Base-by-base conservation (phyloP, 345 rosid genomes). In the Bruguiera parviflora region DNA sequence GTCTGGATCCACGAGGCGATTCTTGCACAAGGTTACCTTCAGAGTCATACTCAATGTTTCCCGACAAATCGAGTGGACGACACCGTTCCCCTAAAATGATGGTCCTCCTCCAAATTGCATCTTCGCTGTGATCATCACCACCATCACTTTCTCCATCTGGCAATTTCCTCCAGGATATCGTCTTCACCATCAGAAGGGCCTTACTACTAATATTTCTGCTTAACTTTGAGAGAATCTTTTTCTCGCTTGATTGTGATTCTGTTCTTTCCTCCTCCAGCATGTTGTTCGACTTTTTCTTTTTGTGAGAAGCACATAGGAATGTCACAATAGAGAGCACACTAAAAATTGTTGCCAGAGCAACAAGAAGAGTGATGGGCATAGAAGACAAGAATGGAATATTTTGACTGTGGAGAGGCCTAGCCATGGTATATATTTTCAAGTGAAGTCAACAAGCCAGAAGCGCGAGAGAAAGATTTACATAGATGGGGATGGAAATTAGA, bases 11-110 rank as follows among this genome's bases (percentile, higher is more conserved):
- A 11, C 3, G 19, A 47, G 53, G 10, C 16, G 64, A 28, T 20
- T 68, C 65, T 59, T 39, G 47, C 10, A 71, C 5, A 63, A 84
- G 75, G 53, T 87, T 87, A n/a, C 89, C 89, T 33, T 83, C 53
- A 25, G 68, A 75, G 69, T 87, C 89, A 67, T 87, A 85, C 63
- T 56, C 62, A 64, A 87, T 85, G 55, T 70, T 75, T 46, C 89
- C 89, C 15, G 92, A 85, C 65, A 85, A 83, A 25, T 83, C 76
- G 24, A 78, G 32, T 0, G 86, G 89, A 18, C 85, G 85, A 58
- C 92, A 87, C 61, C 75, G 67, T 66, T 80, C 92, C 7, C 92
- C 92, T 81, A 43, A 77, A 6, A 82, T 83, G 78, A 87, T 82
- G 0, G 68, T 67, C 82, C 70, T 87, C 66, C 81, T 85, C 92